phyloP scores from a whole-genome alignment of 768 basidiomycete genomes.

The Termitomyces sp. region DNA sequence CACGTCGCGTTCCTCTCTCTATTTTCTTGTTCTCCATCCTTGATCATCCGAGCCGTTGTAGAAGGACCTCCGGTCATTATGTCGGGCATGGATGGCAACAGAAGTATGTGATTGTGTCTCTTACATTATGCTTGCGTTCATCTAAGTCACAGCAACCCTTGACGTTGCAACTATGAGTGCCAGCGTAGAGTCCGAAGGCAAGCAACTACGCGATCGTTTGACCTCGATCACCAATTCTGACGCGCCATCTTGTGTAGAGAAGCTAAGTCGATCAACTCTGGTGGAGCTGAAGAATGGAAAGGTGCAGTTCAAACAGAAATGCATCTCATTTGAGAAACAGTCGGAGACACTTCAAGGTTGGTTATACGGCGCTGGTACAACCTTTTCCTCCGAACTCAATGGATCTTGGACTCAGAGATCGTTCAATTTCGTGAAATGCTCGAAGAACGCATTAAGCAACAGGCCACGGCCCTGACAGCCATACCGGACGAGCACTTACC shows the following conservation, averaged over 20 bases:
- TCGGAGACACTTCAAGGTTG: conserved; percentile 80
- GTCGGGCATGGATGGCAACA: conserved; percentile 29
- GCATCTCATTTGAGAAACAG: conserved; percentile 67
- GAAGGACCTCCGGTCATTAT: conserved; percentile 27
- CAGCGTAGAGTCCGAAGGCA: conserved; percentile 17
- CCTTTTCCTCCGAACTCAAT: neutral
- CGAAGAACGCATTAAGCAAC: conserved; percentile 42
- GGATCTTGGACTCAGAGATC: conserved; percentile 44
- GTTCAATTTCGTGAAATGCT: conserved; percentile 75
- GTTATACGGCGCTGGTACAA: conserved; percentile 15
- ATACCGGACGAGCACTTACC: conserved; percentile 70
- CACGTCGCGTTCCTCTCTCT: conserved; percentile 32
- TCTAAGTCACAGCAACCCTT: neutral
- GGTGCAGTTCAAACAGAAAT: conserved; percentile 71
- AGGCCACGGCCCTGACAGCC: conserved; percentile 42
- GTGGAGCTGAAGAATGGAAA: conserved; percentile 76
- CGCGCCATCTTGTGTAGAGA: conserved; percentile 28
- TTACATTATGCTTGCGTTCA: neutral
- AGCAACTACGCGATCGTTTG: conserved; percentile 23
- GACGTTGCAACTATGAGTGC: conserved; percentile 1
- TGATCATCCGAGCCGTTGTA: conserved; percentile 8
- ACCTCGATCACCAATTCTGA: conserved; percentile 11
- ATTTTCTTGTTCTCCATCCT: conserved; percentile 17
- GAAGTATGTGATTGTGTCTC: conserved; percentile 22
- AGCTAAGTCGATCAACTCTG: conserved; percentile 35